Conservation (phyloP, 1,139 yeast species). For the Schizosaccharomyces versatilis region DNA sequence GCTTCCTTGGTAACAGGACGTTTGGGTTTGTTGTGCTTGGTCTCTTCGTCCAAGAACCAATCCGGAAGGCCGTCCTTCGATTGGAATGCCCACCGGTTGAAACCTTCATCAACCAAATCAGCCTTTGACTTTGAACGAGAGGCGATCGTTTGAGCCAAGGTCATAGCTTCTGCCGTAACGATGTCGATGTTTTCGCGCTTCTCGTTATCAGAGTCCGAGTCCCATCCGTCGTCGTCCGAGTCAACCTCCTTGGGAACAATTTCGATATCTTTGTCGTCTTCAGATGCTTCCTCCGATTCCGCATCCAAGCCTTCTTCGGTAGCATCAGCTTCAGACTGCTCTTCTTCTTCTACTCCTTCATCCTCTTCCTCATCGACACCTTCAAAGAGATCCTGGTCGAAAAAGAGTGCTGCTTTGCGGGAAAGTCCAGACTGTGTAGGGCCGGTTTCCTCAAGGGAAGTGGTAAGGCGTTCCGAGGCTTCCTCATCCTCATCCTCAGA, state of each 20-base stretch:
- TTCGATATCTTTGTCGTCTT: slow-evolving; percentile 9
- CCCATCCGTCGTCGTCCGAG: slow-evolving; percentile 23
- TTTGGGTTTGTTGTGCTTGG: slow-evolving; percentile 57
- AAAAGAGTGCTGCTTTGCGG: slow-evolving; percentile 50
- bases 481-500: slow-evolving; percentile 15
- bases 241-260: slow-evolving; percentile 12
- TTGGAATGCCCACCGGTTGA: slow-evolving; percentile 75
- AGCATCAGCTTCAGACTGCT: slow-evolving; percentile 25
- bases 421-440: slow-evolving; percentile 33
- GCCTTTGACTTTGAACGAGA: slow-evolving; percentile 33
- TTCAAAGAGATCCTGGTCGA: slow-evolving; percentile 56
- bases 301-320: slow-evolving; percentile 13
- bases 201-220: slow-evolving; percentile 24
- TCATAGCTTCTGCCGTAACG: slow-evolving; percentile 93
- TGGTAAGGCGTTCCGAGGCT: slow-evolving; percentile 26
- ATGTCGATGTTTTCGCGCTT: slow-evolving; percentile 39
- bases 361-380: slow-evolving; percentile 19
- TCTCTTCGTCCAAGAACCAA: slow-evolving; percentile 90
- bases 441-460: slow-evolving; percentile 29
- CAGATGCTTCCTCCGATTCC: slow-evolving; percentile 14
- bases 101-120: slow-evolving; percentile 74
- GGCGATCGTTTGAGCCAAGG: slow-evolving; percentile 88
- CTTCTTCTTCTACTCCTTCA: slow-evolving; percentile 2
- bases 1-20: slow-evolving; percentile 96
- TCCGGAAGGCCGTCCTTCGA: slow-evolving; percentile 79